Base-by-base conservation (phyloP, 257 asterid genomes). In the Fraxinus excelsior region DNA sequence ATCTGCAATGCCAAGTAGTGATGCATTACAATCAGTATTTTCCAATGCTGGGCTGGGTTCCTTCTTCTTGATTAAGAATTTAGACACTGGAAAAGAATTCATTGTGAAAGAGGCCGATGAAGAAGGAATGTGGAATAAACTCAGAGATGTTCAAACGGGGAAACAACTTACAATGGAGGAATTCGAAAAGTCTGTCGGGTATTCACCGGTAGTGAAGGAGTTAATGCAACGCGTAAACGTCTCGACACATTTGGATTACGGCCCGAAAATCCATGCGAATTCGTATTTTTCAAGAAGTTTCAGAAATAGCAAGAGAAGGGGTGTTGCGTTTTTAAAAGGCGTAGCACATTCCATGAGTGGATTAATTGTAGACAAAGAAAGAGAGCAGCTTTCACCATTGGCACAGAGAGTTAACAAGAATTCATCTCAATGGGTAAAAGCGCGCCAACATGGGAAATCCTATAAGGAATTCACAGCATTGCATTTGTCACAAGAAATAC, bases 21-120 rank as follows among this genome's bases (percentile, higher is more conserved):
- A 76, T 21, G 53, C 65, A 62, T 38, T 80, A 11, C 40, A 81
- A 38, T 76, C 83, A 21, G 58, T 74, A 12, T 81, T 76, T 53
- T 31, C 83, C 3, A 83, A 88, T 8, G 87, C 82, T 0, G 82
- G 83, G 14, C 25, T 89, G 8, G 90, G 86, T 70, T 84, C 97
- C 0, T 86, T 90, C 66, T 93, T 93, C 87, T 81, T 96, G 87
- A 94, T 94, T 68, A 94, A 92, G 88, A 92, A 92, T 81, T 79
- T 94, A 88, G 99, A 94, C 86, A 92, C 94, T 0, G 99, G 97
- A 10, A 94, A 91, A 77, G 97, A 94, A 87, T 94, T 91, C 37
- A 78, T 89, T n/a, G 98, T 95, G 1, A 95, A 91, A 68, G 97
- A 95, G 82, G 86, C 71, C 72, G 90, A 90, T 14, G 95, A 92